Evolutionary conservation across 192 early-diverging fungal genomes (phyloP).

Genomic region (Ramicandelaber brevisporus): DNA sequence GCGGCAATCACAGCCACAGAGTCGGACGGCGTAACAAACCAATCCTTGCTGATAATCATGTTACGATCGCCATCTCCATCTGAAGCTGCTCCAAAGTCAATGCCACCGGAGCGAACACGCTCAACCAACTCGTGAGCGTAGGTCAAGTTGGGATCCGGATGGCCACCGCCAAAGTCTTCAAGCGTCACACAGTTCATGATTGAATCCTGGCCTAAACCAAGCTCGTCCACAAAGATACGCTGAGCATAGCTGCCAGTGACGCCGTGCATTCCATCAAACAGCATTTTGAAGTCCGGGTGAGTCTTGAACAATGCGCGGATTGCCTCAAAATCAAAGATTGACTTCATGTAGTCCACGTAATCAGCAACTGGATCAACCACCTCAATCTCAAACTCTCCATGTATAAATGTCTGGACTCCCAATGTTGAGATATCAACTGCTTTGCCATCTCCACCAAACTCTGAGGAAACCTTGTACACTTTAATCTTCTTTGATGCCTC

Average conservation of each 20-base stretch:
- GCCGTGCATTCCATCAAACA: conserved; percentile 91
- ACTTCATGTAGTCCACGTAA: conserved; percentile 64
- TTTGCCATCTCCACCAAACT: conserved; percentile 8
- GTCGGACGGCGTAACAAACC: conserved; percentile 91
- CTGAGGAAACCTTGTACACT: conserved; percentile 29
- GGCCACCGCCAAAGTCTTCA: conserved; percentile 81
- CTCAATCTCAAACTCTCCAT: conserved; percentile 49
- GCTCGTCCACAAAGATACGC: conserved; percentile 65
- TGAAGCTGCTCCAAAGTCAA: conserved; percentile 81
- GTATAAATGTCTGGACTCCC: conserved; percentile 28
- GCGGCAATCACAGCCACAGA: conserved; percentile 92
- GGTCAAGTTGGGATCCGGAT: conserved; percentile 95
- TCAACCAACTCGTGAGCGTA: conserved; percentile 88
- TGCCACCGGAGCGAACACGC: conserved; percentile 48
- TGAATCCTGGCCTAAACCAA: conserved; percentile 50
- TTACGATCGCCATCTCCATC: conserved; percentile 97
- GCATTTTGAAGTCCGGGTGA: conserved; percentile 49
- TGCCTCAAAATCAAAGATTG: conserved; percentile 77
- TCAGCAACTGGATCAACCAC: conserved; percentile 71
- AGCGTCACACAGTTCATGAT: conserved; percentile 63
- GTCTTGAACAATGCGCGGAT: conserved; percentile 51
- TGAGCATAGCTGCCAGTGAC: conserved; percentile 89
- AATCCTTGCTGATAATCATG: conserved; percentile 90
- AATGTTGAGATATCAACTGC: conserved; percentile 47
- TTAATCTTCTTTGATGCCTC: conserved; percentile 46